phyloP scores from a whole-genome alignment of 352 stramenopile species.

The Achlya hypogyna region DNA sequence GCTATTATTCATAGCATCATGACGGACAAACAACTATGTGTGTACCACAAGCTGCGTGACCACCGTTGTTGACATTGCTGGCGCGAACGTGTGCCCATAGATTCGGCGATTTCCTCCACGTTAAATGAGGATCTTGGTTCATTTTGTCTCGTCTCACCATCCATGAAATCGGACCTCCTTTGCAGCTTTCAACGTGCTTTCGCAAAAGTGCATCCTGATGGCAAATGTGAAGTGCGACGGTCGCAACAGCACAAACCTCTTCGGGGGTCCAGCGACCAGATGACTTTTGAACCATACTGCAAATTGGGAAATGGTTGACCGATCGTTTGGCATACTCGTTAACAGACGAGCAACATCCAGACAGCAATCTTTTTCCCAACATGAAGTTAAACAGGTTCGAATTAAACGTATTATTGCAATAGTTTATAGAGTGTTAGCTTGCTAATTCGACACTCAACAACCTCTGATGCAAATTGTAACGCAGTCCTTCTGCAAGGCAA shows the following conservation, averaged over 20 bases:
- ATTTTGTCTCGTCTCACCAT: neutral
- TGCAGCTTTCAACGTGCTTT: neutral
- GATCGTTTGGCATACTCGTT: too few relatives aligned
- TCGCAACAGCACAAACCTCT: neutral
- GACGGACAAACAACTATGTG: too few relatives aligned
- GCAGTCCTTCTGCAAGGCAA: too few relatives aligned
- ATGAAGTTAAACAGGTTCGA: too few relatives aligned
- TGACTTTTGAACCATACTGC: neutral
- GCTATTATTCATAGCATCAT: neutral
- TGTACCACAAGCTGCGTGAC: neutral
- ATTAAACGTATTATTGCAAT: too few relatives aligned
- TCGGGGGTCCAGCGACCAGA: neutral
- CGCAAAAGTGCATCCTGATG: neutral
- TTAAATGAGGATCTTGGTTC: neutral
- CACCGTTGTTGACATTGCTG: conserved; percentile 7
- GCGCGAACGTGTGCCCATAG: neutral
- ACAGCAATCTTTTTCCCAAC: too few relatives aligned
- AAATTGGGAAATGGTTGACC: neutral
- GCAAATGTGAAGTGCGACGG: neutral
- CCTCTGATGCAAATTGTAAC: too few relatives aligned
- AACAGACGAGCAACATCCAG: too few relatives aligned
- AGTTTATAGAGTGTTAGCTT: too few relatives aligned
- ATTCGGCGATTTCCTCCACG: neutral
- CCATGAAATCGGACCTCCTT: neutral
- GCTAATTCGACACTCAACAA: too few relatives aligned